phyloP scores from a whole-genome alignment of 306 rosid genomes.

The Phaseolus lunatus region DNA sequence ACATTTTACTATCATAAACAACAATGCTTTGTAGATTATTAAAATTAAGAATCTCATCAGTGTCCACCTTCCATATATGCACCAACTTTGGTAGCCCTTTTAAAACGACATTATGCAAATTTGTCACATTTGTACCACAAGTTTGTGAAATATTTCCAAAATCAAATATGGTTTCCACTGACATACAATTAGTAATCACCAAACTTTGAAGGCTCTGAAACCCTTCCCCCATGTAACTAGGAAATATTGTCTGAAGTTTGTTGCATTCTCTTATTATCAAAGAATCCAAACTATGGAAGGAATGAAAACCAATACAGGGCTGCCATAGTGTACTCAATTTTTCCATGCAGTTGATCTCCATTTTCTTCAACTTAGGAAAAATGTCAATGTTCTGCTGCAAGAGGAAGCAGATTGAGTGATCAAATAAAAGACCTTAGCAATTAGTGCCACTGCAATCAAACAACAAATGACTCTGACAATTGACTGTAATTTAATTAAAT shows the following conservation, averaged over 20 bases:
- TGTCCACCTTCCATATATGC: conserved; percentile 37
- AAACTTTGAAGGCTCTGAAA: conserved; percentile 21
- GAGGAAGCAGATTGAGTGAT: neutral
- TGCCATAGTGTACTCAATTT: conserved; percentile 34
- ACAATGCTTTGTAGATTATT: neutral
- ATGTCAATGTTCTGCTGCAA: neutral
- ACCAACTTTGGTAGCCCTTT: neutral
- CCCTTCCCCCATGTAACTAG: neutral
- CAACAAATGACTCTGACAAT: neutral
- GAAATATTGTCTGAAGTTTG: conserved; percentile 38
- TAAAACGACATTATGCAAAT: neutral
- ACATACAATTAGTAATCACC: neutral
- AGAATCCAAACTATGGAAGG: conserved; percentile 25
- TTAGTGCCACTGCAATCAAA: neutral
- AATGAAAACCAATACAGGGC: neutral
- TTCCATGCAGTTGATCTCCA: neutral
- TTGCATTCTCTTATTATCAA: conserved; percentile 21
- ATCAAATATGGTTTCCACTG: conserved; percentile 37
- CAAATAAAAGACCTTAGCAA: neutral
- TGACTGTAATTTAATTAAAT: neutral
- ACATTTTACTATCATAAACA: neutral
- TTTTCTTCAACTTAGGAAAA: conserved; percentile 36
- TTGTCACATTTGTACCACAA: neutral
- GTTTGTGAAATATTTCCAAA: neutral
- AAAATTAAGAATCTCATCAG: neutral